Conservation (phyloP, 116 monocot genomes). For the Cymodocea nodosa region DNA sequence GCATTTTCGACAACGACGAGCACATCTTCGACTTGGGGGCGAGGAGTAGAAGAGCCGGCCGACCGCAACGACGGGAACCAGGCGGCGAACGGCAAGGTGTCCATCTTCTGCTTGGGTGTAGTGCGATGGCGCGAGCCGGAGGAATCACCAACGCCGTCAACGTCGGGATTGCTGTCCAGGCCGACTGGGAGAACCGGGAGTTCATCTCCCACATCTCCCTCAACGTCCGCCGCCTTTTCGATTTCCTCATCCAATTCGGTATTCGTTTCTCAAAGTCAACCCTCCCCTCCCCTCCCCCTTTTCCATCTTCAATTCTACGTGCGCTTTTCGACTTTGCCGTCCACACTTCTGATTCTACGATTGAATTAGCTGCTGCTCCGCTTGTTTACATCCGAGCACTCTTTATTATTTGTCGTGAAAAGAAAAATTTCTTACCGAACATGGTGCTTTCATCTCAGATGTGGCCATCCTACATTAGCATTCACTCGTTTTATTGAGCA, state of each 20-base stretch:
- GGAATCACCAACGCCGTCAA: slow-evolving; percentile 95
- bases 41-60: no score
- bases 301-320: not conserved
- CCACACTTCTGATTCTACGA: not conserved
- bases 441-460: no score
- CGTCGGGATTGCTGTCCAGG: slow-evolving; percentile 97
- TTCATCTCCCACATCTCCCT: slow-evolving; percentile 98
- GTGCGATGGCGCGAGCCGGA: slow-evolving; percentile 44
- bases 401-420: no score
- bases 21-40: no score
- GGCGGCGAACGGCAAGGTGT: no score
- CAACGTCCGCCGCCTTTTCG: slow-evolving; percentile 99
- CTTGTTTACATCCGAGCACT: no score
- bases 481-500: no score
- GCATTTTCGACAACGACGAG: no score
- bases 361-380: not conserved
- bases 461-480: no score
- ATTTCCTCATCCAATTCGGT: slow-evolving; percentile 99
- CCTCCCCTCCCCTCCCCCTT: not conserved
- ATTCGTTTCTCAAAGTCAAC: not conserved
- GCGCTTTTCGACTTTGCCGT: not conserved
- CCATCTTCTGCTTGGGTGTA: no score
- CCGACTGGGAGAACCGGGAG: slow-evolving; percentile 99
- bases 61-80: no score
- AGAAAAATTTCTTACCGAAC: no score